Evolutionary conservation across 306 rosid species (phyloP).

Genomic region (Corylus americana): DNA sequence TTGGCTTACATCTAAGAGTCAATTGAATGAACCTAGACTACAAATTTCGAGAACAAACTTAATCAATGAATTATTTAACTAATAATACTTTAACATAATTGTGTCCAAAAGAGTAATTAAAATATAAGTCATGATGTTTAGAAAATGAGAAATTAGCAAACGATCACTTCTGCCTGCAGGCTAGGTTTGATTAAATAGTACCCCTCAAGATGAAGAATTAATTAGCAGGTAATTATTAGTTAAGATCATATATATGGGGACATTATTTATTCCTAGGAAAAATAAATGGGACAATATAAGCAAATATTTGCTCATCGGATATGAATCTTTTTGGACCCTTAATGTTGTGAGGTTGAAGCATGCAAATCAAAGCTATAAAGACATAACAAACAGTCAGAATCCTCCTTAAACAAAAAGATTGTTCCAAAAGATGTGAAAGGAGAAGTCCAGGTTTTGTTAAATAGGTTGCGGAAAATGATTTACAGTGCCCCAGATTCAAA

Average conservation of each 20-base stretch:
- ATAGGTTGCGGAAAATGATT: not conserved
- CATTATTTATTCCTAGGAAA: not conserved
- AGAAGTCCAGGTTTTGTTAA: not conserved
- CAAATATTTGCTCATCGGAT: not conserved
- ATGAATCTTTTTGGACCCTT: not conserved
- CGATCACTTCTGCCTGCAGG: too few relatives aligned
- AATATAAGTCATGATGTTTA: not conserved
- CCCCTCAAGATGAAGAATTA: not conserved
- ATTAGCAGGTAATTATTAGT: not conserved
- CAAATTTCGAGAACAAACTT: not conserved
- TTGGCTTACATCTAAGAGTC: not conserved
- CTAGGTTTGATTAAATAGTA: not conserved
- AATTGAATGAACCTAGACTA: not conserved
- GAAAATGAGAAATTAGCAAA: not conserved
- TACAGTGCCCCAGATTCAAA: not conserved
- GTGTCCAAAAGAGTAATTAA: not conserved
- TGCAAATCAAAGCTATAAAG: not conserved
- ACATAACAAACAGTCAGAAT: too few relatives aligned
- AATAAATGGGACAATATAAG: not conserved
- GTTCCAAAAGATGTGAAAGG: too few relatives aligned
- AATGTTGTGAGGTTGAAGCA: not conserved
- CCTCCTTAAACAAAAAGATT: too few relatives aligned
- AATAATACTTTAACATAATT: not conserved
- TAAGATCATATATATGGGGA: not conserved
- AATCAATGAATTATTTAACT: not conserved